Evolutionary conservation across 495 filamentous ascomycete genomes (phyloP), one percentile per base, ranked within the genome.

Genomic region (Penicillium cataractarum): DNA sequence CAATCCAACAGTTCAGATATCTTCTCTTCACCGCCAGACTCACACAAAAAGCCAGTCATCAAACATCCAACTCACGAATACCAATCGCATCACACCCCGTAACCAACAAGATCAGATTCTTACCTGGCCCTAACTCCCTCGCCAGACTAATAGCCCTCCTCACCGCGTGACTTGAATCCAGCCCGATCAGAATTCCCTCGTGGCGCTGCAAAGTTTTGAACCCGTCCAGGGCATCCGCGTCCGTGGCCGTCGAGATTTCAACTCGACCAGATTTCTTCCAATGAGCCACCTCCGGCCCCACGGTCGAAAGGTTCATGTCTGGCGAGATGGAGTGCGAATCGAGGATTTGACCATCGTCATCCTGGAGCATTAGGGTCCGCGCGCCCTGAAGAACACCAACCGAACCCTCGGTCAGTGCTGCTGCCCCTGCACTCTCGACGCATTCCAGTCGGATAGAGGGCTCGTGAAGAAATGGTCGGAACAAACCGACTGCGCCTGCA

Each of bases 131-230:
- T 31, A 76, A 62, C 33, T 74, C 67, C 32, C 58, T 69, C 26
- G 74, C 74, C 4, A 76, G 32, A 22, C 60, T 57, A 24, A 76
- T 51, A 8, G 67, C 57, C 48, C 59, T 70, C 21, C 51, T 27
- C 37, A 76, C 70, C 55, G 74, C 74, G 70, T 73, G 68, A 64
- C 72, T 71, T 31, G 74, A 75, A 49, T 73, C 71, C 64, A 76
- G 61, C 5, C 74, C 66, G 31, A 71, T 9, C 58, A 68, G 46
- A 39, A 76, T 66, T 10, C 70, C 70, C 71, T 76, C 74, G 33
- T 70, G 66, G 61, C 69, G 63, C 19, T 63, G 63, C 44, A 76
- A 55, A 46, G 60, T 68, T 66, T 66, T 62, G 44, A 76, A 68
- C 33, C 74, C 74, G 55, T 70, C 67, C 60, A 76, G 68, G 60